Base-by-base conservation (phyloP, 2,329 filamentous ascomycete species). In the Neurospora sp. region DNA sequence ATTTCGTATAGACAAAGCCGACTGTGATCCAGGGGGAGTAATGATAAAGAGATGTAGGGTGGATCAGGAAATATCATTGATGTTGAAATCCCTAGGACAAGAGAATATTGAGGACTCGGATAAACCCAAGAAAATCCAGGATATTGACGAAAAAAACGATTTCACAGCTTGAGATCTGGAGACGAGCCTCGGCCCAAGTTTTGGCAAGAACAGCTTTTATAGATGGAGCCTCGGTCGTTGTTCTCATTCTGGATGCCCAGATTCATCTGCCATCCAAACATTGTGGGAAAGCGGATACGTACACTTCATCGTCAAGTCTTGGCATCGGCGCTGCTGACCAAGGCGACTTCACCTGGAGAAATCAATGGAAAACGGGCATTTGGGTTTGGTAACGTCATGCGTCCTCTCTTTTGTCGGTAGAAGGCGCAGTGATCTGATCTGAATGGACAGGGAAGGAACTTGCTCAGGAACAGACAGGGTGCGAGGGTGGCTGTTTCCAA, bases 231-330 rank as follows among this genome's bases (percentile, higher is more conserved):
- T 39, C 66, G 57, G 40, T 67, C 41, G 65, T 37, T 36, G 33
- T 39, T 62, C 33, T 28, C 57, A 65, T 74, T 70, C 8, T 71
- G n/a, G 52, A 62, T 62, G 43, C 6, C 66, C 33, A 43, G 66
- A 11, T 71, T 69, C 3, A 39, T 69, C 43, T 71, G 43, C 33
- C 46, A 57, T 57, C 46, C 46, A 57, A 33, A 57, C 46, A 57
- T 57, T 57, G 33, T 57, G 52, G 23, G 52, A 36, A 62, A 62
- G 52, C 52, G 52, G 52, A 28, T 62, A 62, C 28, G 52, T 62
- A 33, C 52, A 62, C 52, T 62, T 62, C 28, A 57, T 57, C 52
- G 52, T 57, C 52, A 57, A 17, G 23, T 57, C 52, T 57, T 57
- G 52, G 52, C 52, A 57, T 57, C 52, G 12, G 23, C 12, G 15